Conservation (phyloP, 2,329 filamentous ascomycete species). For the Trichoderma sp. region DNA sequence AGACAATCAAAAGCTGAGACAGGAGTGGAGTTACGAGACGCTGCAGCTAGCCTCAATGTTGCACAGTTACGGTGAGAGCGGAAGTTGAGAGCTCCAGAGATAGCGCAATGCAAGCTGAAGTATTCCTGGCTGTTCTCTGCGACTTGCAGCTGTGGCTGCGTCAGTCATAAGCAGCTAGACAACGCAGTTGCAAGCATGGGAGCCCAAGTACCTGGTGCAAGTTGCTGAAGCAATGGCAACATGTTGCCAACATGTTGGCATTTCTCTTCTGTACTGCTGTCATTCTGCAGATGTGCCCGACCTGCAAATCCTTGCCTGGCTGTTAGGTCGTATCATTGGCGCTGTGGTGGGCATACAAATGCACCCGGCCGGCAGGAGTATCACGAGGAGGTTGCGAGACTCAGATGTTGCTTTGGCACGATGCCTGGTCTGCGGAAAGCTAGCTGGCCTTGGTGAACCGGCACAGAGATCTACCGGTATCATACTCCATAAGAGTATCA, state of each 20-base stretch:
- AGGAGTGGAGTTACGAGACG: neutral
- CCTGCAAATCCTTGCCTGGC: neutral
- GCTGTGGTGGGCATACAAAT: slow-evolving; percentile 7
- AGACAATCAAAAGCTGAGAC: neutral
- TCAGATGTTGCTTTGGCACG: neutral
- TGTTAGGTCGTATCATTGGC: neutral
- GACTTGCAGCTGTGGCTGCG: neutral
- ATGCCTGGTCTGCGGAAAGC: neutral
- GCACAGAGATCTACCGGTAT: neutral
- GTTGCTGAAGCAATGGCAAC: neutral
- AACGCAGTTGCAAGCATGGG: neutral
- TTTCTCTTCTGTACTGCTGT: neutral
- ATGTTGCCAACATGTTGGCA: no score
- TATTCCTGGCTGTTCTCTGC: neutral
- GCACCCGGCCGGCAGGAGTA: neutral
- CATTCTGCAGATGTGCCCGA: neutral
- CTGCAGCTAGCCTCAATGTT: neutral
- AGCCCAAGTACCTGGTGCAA: slow-evolving; percentile 10
- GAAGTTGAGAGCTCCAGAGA: neutral
- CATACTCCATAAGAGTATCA: neutral
- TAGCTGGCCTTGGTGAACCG: neutral
- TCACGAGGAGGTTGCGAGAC: neutral
- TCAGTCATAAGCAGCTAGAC: neutral
- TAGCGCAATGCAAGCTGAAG: neutral
- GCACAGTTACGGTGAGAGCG: neutral